A percentile compares a stretch with the other conserved stretches of the same genome.
Evolutionary conservation across 768 basidiomycete species (phyloP).

Genomic region (Mycena galopus): DNA sequence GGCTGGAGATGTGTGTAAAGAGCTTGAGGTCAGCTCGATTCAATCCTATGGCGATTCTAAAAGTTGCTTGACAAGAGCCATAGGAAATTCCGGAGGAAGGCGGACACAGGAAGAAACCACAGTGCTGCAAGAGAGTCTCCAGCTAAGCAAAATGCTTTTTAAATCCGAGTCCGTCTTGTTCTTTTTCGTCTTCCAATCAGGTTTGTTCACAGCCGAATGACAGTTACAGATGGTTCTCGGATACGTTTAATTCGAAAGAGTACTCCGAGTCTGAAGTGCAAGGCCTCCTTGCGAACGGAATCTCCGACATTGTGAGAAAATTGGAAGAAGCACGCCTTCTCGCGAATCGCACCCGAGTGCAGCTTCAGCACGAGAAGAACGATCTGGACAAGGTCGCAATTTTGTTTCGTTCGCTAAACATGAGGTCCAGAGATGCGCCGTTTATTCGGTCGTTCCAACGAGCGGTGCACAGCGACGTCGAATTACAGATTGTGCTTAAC

Average conservation of each 20-base stretch:
- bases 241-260: background rate
- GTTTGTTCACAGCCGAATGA: background rate
- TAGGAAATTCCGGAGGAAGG: background rate
- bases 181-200: background rate
- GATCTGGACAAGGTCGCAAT: background rate
- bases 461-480: background rate
- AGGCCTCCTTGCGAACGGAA: background rate
- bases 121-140: background rate
- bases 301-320: background rate
- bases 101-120: background rate
- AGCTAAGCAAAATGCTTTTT: background rate
- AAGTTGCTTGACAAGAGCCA: background rate
- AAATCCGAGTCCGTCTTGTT: background rate
- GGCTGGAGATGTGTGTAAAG: background rate
- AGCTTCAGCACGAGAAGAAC: background rate
- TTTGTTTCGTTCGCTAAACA: background rate
- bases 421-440: background rate
- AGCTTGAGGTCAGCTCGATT: background rate
- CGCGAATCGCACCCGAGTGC: background rate
- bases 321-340: background rate
- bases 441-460: background rate
- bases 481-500: no score
- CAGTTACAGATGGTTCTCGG: background rate
- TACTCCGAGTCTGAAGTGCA: background rate
- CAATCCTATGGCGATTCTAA: background rate